Conservation (phyloP, 2,329 filamentous ascomycete species). For the Epichloe typhina region DNA sequence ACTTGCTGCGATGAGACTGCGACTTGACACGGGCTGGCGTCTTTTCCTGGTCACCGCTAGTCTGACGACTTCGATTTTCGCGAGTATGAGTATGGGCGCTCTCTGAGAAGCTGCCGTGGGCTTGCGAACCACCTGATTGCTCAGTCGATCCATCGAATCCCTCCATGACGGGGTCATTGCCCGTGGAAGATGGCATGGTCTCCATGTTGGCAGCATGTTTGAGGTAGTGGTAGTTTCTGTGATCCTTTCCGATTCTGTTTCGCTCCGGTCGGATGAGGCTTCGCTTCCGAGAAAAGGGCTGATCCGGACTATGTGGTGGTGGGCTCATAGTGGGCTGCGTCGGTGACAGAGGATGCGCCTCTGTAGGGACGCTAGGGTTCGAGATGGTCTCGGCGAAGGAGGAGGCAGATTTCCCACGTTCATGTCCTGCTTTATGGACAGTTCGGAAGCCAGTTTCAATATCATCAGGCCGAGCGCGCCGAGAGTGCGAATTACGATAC, state of each 20-base stretch:
- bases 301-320: slow-evolving; percentile 16
- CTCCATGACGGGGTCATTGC: slow-evolving; percentile 78
- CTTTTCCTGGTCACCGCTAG: slow-evolving; percentile 21
- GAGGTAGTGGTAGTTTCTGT: slow-evolving; percentile 92
- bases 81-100: slow-evolving; percentile 23
- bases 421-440: slow-evolving; percentile 28
- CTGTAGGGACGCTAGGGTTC: slow-evolving; percentile 41
- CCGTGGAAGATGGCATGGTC: slow-evolving; percentile 79
- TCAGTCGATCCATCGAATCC: slow-evolving; percentile 55
- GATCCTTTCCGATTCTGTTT: slow-evolving; percentile 68
- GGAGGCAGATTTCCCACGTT: slow-evolving; percentile 42
- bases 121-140: slow-evolving; percentile 31
- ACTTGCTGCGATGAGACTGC: slow-evolving; percentile 30
- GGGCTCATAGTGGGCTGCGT: slow-evolving; percentile 21
- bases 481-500: slow-evolving; percentile 56
- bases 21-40: slow-evolving; percentile 13
- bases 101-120: slow-evolving; percentile 33
- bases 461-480: slow-evolving; percentile 53
- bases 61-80: slow-evolving; percentile 21
- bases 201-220: slow-evolving; percentile 91
- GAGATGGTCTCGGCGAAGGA: slow-evolving; percentile 46
- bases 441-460: slow-evolving; percentile 51
- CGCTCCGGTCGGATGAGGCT: slow-evolving; percentile 85
- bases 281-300: slow-evolving; percentile 54
- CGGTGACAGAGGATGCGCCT: slow-evolving; percentile 41